phyloP scores from a whole-genome alignment of 78 protist genomes.

The Capsaspora owczarzaki region DNA sequence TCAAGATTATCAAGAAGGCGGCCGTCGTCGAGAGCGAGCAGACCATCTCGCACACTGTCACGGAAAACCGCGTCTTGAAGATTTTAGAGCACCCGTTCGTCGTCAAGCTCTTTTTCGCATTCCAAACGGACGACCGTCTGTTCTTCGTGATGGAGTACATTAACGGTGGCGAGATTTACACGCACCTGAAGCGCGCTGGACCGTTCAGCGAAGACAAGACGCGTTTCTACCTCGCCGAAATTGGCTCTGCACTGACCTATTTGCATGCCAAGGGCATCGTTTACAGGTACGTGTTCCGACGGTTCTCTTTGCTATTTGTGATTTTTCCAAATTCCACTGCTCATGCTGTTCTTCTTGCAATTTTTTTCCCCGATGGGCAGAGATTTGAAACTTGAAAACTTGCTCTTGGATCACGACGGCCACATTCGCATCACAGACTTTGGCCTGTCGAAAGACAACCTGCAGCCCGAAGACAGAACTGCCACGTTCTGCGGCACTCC shows the following conservation, averaged over 20 bases:
- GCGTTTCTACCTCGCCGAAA: constrained; percentile 75
- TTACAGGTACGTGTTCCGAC: constrained; percentile 65
- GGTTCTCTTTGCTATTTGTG: constrained; percentile 49
- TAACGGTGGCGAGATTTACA: constrained; percentile 78
- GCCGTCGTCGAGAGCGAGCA: no score
- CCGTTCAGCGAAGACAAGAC: constrained; percentile 65
- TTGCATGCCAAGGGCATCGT: constrained; percentile 45
- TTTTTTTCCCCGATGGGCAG: no score
- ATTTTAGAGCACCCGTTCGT: no score
- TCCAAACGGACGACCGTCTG: constrained; percentile 33
- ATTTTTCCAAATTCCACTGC: no score
- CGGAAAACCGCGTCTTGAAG: constrained; percentile 17
- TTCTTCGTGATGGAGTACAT: constrained; percentile 80
- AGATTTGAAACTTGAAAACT: constrained; percentile 83
- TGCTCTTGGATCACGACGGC: constrained; percentile 74
- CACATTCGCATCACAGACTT: constrained; percentile 79
- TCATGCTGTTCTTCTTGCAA: no score
- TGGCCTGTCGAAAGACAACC: constrained; percentile 36
- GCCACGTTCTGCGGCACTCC: constrained; percentile 92
- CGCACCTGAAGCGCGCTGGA: constrained; percentile 70
- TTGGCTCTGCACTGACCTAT: constrained; percentile 72
- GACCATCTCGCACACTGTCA: background rate
- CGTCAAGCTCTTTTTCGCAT: no score
- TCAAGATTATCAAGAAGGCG: constrained; percentile 26
- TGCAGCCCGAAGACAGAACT: constrained; percentile 11